Conservation (phyloP, 2,329 filamentous ascomycete species). For the Xylaria sp. region DNA sequence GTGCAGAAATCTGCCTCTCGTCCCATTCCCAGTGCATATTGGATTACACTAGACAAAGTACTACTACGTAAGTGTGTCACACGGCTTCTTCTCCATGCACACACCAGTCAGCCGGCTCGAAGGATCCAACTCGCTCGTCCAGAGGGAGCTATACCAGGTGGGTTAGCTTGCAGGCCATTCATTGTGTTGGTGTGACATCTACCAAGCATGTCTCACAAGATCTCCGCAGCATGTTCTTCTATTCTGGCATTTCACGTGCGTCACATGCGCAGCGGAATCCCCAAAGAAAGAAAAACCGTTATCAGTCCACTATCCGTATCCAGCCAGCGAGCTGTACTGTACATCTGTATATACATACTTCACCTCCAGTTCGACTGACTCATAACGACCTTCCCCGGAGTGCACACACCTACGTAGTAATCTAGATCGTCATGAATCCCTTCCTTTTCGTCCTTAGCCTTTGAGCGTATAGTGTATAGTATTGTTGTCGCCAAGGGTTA, state of each 20-base stretch:
- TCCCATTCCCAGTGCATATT: not conserved
- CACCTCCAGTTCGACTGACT: constrained; percentile 15
- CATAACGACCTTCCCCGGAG: not conserved
- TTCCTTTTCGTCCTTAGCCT: constrained; percentile 1
- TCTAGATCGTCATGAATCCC: constrained; percentile 11
- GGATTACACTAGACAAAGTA: not conserved
- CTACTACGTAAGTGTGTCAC: constrained; percentile 8
- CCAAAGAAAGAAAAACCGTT: constrained; percentile 21
- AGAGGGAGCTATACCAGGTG: not conserved
- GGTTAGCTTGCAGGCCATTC: not conserved
- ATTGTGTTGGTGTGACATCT: constrained; percentile 18
- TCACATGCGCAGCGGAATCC: constrained; percentile 25
- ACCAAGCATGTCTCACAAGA: constrained; percentile 28
- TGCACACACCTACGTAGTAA: not conserved
- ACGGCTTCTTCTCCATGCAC: not conserved
- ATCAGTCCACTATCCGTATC: constrained; percentile 12
- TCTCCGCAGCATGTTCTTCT: constrained; percentile 28
- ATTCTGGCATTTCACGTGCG: constrained; percentile 33
- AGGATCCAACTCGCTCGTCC: not conserved
- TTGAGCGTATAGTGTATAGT: no score
- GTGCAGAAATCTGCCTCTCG: not conserved
- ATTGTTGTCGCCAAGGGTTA: constrained; percentile 20
- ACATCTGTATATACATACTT: not conserved
- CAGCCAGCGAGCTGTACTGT: not conserved
- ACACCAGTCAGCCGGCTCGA: not conserved